Evolutionary conservation across 2,329 filamentous ascomycete species (phyloP).

Genomic region (Cadophora sp.): DNA sequence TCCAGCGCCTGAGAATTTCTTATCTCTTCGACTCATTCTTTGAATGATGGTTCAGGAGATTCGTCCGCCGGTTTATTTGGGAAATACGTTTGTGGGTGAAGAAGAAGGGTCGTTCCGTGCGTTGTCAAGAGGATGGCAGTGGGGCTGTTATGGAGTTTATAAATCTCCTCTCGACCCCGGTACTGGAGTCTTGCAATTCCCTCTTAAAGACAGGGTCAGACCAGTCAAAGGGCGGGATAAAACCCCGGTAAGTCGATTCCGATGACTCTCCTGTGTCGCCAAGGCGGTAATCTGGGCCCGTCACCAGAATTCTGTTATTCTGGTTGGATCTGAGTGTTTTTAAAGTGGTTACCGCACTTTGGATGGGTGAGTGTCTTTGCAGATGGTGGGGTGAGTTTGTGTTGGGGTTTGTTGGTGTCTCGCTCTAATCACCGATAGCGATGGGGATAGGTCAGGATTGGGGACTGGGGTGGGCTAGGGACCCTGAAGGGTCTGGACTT

Average conservation of each 20-base stretch:
- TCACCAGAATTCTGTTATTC: constrained; percentile 1
- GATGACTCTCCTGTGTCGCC: constrained; percentile 11
- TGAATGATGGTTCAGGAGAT: constrained; percentile 1
- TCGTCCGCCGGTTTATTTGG: not conserved
- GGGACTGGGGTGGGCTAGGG: not conserved
- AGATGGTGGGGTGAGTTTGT: constrained; percentile 11
- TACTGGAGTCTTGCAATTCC: not conserved
- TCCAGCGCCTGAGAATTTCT: not conserved
- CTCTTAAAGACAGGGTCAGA: not conserved
- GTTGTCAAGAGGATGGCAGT: constrained; percentile 14
- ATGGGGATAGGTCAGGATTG: not conserved
- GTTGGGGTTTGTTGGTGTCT: constrained; percentile 4
- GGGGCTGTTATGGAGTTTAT: not conserved
- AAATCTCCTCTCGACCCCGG: constrained; percentile 6
- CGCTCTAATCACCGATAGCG: constrained; percentile 12
- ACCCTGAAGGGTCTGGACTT: constrained; percentile 12
- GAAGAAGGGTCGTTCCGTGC: constrained; percentile 3
- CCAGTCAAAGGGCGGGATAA: not conserved
- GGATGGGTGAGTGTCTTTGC: constrained; percentile 1
- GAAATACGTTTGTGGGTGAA: constrained; percentile 1
- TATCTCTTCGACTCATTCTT: constrained; percentile 11
- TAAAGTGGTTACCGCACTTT: constrained; percentile 6
- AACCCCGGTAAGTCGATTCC: not conserved
- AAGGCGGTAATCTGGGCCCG: constrained; percentile 4
- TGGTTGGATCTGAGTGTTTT: constrained; percentile 6